Conservation (phyloP, 208 protist species). For the Leishmania amazonensis region DNA sequence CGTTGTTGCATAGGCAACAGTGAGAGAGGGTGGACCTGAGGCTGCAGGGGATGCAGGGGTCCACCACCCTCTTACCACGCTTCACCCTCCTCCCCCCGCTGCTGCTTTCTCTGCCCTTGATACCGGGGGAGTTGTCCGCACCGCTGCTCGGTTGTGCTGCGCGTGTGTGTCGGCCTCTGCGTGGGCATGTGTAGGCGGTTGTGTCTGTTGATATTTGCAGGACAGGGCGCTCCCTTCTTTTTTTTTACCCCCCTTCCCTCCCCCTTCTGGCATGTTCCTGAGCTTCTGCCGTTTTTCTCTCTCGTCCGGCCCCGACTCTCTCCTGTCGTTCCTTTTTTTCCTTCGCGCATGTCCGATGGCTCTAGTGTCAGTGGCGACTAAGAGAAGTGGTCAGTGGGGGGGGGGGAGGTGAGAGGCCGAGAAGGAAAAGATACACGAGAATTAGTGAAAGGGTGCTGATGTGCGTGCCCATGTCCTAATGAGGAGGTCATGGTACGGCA, state of each 20-base stretch:
- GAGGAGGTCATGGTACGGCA: neutral
- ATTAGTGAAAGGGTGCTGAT: neutral
- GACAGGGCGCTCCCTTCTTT: neutral
- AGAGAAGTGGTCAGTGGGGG: neutral
- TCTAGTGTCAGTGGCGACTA: neutral
- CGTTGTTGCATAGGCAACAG: neutral
- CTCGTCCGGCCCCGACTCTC: neutral
- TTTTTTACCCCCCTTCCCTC: neutral
- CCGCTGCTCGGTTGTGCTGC: neutral
- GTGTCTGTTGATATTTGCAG: neutral
- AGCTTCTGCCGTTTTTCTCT: neutral
- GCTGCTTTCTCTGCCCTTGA: neutral
- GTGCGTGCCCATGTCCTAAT: neutral
- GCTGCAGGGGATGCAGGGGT: neutral
- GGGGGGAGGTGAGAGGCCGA: no score
- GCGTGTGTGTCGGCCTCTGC: neutral
- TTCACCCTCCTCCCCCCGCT: neutral
- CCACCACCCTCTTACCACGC: neutral
- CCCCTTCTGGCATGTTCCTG: neutral
- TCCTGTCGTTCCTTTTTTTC: neutral
- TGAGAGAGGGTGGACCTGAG: neutral
- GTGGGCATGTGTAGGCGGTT: neutral
- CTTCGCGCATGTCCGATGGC: neutral
- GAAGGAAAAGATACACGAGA: no score
- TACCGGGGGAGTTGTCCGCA: neutral